Conservation (phyloP, 106 monocot genomes). For the Acorus calamus region DNA sequence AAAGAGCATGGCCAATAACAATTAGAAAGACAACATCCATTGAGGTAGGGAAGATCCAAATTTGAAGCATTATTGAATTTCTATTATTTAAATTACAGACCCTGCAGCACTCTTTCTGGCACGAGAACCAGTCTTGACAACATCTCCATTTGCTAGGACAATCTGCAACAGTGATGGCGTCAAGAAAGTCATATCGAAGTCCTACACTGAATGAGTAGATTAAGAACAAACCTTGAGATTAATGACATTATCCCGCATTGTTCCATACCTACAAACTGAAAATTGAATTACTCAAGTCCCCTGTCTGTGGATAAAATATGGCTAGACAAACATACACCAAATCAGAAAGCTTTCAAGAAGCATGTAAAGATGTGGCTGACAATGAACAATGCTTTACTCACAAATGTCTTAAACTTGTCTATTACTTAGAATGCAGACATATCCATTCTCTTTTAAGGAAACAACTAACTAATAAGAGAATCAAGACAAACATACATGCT, state of each 20-base stretch:
- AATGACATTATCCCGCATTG: conserved; percentile 97
- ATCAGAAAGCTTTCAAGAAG: too few relatives aligned
- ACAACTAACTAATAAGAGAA: too few relatives aligned
- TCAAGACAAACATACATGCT: too few relatives aligned
- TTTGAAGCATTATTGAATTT: neutral
- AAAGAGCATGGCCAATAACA: too few relatives aligned
- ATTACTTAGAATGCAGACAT: too few relatives aligned
- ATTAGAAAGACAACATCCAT: neutral
- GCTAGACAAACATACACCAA: too few relatives aligned
- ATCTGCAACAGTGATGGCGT: conserved; percentile 32
- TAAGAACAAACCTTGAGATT: conserved; percentile 55
- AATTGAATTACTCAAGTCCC: neutral
- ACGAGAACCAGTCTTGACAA: conserved; percentile 85
- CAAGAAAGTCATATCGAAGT: neutral
- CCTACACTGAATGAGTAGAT: neutral
- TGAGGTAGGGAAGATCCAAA: neutral
- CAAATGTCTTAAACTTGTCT: too few relatives aligned
- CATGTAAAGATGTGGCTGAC: too few relatives aligned
- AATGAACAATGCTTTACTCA: too few relatives aligned
- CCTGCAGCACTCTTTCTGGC: conserved; percentile 94
- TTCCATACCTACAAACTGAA: conserved; percentile 87
- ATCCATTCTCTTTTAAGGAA: too few relatives aligned
- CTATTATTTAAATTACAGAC: conserved; percentile 16
- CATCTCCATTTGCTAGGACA: conserved; percentile 89
- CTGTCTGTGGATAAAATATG: too few relatives aligned